Base-by-base conservation (phyloP, 345 rosid species). In the Salix koriyanagi region DNA sequence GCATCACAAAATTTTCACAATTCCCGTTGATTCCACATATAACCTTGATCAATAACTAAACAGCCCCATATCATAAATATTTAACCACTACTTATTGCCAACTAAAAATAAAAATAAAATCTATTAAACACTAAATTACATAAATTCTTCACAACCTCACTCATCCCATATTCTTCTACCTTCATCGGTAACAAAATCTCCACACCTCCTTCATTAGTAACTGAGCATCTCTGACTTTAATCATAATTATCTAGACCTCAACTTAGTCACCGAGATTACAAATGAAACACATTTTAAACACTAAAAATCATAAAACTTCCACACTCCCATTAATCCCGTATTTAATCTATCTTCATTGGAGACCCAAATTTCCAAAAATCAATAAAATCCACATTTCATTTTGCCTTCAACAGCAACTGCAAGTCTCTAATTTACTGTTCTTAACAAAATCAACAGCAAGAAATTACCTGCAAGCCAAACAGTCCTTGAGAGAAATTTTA, bases 401-500 rank as follows among this genome's bases (percentile, higher is more conserved):
- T 19, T 52, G 8, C 21, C n/a, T 52, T 19, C 8, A 52, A 26
- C 14, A 48, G 1, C n/a, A 10, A 77, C 16, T 36, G 23, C 16
- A 62, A 25, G 26, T n/a, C 42, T 39, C 3, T 41, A 10, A 41
- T 41, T 41, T 41, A 41, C 44, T 41, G 44, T 41, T 41, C 44
- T 41, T 41, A 41, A 46, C 3, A 71, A 69, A 28, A 70, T 25
- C 2, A 23, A 56, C 28, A 12, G 0, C 8, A 15, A 62, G 9
- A 62, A 14, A 65, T 44, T 36, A 92, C 97, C 97, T 94, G 90
- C 99, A 96, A 48, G 99, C 97, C 80, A 96, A 87, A 81, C 99
- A 96, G 74, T 93, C 99, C 87, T 93, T 96, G 32, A 96, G 97
- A 26, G 99, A 96, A 34, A 93, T 96, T 83, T 90, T 91, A 23